Conservation (phyloP, 345 rosid species). For the Toxicodendron radicans region DNA sequence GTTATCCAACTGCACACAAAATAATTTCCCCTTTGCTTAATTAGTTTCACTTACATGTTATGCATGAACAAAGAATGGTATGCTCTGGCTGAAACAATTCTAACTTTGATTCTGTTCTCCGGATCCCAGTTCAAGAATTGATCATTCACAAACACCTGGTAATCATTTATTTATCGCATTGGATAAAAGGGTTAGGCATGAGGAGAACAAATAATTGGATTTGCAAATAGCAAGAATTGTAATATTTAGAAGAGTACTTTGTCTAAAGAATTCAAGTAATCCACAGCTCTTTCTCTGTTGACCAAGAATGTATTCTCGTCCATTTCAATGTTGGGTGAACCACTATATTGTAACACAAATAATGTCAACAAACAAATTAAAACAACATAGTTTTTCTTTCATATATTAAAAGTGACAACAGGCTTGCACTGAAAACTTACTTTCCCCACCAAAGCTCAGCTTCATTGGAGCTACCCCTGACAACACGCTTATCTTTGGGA, state of each 20-base stretch:
- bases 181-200: no score
- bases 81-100: conserved; percentile 97
- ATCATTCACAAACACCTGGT: conserved; percentile 89
- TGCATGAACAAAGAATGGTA: conserved; percentile 99
- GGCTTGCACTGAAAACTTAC: conserved; percentile 42
- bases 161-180: not conserved
- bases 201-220: no score
- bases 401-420: not conserved
- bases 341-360: conserved; percentile 40
- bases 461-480: conserved; percentile 63
- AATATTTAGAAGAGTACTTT: no score
- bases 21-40: conserved; percentile 35
- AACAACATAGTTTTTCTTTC: no score
- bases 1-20: conserved; percentile 58
- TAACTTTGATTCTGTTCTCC: conserved; percentile 84
- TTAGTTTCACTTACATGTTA: conserved; percentile 78
- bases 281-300: conserved; percentile 96
- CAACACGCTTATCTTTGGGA: conserved; percentile 94
- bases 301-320: conserved; percentile 95
- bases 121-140: conserved; percentile 97
- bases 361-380: not conserved
- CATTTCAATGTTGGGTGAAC: conserved; percentile 99
- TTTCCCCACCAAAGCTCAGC: conserved; percentile 97
- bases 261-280: conserved; percentile 94
- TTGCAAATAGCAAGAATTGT: no score